Conservation (phyloP, 805 yeast genomes). For the Kazachstania kunashirensis region DNA sequence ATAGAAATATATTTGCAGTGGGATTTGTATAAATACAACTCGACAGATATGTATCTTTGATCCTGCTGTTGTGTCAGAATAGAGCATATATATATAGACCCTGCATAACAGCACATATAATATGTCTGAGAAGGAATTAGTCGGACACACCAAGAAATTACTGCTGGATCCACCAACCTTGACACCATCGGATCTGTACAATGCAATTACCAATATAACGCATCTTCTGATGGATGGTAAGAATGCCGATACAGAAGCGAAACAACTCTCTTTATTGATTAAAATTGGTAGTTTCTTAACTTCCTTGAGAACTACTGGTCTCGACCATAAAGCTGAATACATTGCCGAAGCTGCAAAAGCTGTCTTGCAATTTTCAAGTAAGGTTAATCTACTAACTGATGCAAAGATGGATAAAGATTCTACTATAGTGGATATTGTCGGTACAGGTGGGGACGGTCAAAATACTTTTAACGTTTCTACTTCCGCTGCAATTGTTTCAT, state of each 20-base stretch:
- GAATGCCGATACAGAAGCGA: slow-evolving; percentile 17
- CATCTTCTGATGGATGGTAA: slow-evolving; percentile 37
- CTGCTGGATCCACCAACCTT: slow-evolving; percentile 51
- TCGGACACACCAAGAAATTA: slow-evolving; percentile 49
- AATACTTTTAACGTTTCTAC: slow-evolving; percentile 95
- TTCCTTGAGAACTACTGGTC: slow-evolving; percentile 57
- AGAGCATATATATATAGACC: too few relatives aligned
- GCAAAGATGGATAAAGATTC: not conserved
- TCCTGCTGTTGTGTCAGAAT: too few relatives aligned
- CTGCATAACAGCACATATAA: too few relatives aligned
- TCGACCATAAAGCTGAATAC: slow-evolving; percentile 73
- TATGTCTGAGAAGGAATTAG: slow-evolving; percentile 7
- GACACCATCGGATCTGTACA: slow-evolving; percentile 52
- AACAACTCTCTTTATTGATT: slow-evolving; percentile 29
- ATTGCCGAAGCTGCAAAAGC: slow-evolving; percentile 82
- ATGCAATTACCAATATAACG: slow-evolving; percentile 53
- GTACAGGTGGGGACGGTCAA: slow-evolving; percentile 98
- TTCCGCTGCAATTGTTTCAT: slow-evolving; percentile 85
- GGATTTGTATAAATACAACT: too few relatives aligned
- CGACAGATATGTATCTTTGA: too few relatives aligned
- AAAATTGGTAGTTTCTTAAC: slow-evolving; percentile 75
- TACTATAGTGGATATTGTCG: slow-evolving; percentile 65
- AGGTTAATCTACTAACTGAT: slow-evolving; percentile 37
- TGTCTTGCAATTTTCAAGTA: slow-evolving; percentile 53
- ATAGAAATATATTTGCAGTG: too few relatives aligned